Evolutionary conservation across 164 flowering plant genomes (phyloP), one percentile per base, ranked within the genome.

Genomic region (Malania oleifera): DNA sequence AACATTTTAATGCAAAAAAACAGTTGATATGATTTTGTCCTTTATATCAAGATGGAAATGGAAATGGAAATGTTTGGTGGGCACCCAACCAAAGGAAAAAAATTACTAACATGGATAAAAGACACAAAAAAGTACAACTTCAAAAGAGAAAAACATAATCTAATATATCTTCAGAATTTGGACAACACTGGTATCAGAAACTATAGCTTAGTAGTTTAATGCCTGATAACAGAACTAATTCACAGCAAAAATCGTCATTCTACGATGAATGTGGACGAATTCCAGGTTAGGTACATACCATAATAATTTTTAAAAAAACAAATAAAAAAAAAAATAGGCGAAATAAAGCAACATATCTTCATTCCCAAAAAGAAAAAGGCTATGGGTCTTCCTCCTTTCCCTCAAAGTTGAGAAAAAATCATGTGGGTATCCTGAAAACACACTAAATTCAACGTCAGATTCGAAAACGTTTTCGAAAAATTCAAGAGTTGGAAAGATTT

Each of bases 221-320:
- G 9, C 23, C 58, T 50, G 75, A 71, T 70, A 54, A 61, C 65
- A 69, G 76, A 56, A 74, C 62, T 67, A 58, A 70, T 69, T 74
- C 77, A 60, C 35, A 40, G 23, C 9, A 40, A 48, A 59, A 41
- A 46, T 67, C 72, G 56, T 13, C 1, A 43, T 72, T 74, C 53
- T 53, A 35, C 15, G 7, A 34, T 55, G 41, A 74, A 67, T 72
- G 49, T 45, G 26, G 68, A 43, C 35, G 39, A 34, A n/a, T n/a
- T n/a, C n/a, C n/a, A n/a, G n/a, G n/a, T n/a, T n/a, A n/a, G n/a
- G n/a, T n/a, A n/a, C n/a, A n/a, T n/a, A n/a, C n/a, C n/a, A n/a
- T n/a, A n/a, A n/a, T n/a, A n/a, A n/a, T n/a, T n/a, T n/a, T n/a
- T n/a, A n/a, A n/a, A 26, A 48, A 56, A n/a, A 54, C 49, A 12